A percentile compares a stretch with the other conserved stretches of the same genome.
Conservation (phyloP, 805 yeast species). For the Teunomyces aglyptinius region DNA sequence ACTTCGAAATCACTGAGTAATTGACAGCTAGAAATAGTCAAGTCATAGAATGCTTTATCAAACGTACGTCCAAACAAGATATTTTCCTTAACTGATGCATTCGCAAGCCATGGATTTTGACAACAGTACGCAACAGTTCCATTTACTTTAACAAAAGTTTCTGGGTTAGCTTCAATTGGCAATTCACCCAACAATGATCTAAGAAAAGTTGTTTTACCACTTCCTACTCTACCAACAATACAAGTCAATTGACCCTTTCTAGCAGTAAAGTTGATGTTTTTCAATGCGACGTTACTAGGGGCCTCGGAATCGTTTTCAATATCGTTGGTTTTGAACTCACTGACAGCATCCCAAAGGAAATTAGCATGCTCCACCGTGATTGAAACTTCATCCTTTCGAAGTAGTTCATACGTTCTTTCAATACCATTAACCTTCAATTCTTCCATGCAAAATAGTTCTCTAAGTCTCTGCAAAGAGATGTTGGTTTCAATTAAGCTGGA, state of each 20-base stretch:
- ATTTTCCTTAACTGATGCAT: conserved; percentile 49
- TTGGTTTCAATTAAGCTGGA: conserved; percentile 55
- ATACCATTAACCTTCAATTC: conserved; percentile 28
- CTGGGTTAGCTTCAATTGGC: conserved; percentile 26
- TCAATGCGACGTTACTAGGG: conserved; percentile 30
- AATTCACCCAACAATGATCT: conserved; percentile 56
- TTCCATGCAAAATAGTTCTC: conserved; percentile 42
- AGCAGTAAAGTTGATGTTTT: conserved; percentile 48
- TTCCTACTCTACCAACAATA: conserved; percentile 65
- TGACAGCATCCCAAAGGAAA: conserved; percentile 48
- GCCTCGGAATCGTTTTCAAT: conserved; percentile 15
- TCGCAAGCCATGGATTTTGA: conserved; percentile 56
- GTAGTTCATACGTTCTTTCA: conserved; percentile 15
- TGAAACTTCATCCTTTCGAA: conserved; percentile 27
- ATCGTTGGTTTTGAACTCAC: conserved; percentile 2
- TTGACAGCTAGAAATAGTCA: conserved; percentile 50
- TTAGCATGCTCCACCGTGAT: conserved; percentile 49
- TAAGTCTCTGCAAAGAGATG: conserved; percentile 55
- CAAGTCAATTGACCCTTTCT: conserved; percentile 55
- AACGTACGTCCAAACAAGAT: conserved; percentile 49
- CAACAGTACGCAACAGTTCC: conserved; percentile 61
- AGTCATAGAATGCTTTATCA: conserved; percentile 40
- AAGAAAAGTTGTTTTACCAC: conserved; percentile 63
- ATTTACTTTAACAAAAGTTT: conserved; percentile 13
- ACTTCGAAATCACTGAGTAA: conserved; percentile 46